A percentile compares a stretch with the other conserved stretches of the same genome.
These are phyloP conservation scores for Talaromyces stipitatus DNA, from an alignment of 495 filamentous ascomycete genomes.

Conservation along the genomic window DNA sequence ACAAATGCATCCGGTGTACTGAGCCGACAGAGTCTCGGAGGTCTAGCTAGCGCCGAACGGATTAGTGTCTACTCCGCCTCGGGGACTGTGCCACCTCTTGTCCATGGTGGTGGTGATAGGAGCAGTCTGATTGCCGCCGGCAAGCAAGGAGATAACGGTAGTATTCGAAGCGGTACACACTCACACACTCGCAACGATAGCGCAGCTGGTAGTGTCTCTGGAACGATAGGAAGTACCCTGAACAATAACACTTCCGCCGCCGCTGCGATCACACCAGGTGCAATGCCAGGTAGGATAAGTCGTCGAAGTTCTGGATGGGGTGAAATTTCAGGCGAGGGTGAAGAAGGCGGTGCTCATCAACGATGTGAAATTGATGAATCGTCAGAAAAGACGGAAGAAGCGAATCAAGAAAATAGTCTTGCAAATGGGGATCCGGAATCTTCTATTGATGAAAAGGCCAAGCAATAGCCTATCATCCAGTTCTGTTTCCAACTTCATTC, in stretches of 20 bases:
- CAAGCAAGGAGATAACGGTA: constrained; percentile 72
- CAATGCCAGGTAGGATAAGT: constrained; percentile 42
- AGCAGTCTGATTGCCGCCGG: constrained; percentile 73
- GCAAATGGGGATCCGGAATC: neutral
- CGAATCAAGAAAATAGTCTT: neutral
- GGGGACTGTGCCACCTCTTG: constrained; percentile 54
- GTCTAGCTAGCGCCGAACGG: constrained; percentile 63
- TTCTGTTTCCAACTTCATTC: no score
- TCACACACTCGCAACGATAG: constrained; percentile 79
- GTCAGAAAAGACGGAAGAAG: neutral
- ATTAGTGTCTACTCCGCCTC: constrained; percentile 82
- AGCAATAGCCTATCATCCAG: neutral
- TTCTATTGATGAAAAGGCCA: neutral
- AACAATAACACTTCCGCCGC: neutral
- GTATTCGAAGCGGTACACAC: constrained; percentile 66
- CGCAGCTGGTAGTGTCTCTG: constrained; percentile 65
- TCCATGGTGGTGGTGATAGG: constrained; percentile 50
- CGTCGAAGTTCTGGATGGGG: constrained; percentile 59
- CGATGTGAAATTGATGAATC: neutral
- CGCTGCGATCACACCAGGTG: constrained; percentile 35
- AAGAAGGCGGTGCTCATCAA: constrained; percentile 10
- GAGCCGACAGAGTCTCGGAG: constrained; percentile 48
- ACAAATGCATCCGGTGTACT: constrained; percentile 43
- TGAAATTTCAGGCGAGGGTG: constrained; percentile 43
- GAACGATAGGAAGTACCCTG: constrained; percentile 51